Conservation (phyloP, 441 rosid genomes). For the Dalechampia spathulata region DNA sequence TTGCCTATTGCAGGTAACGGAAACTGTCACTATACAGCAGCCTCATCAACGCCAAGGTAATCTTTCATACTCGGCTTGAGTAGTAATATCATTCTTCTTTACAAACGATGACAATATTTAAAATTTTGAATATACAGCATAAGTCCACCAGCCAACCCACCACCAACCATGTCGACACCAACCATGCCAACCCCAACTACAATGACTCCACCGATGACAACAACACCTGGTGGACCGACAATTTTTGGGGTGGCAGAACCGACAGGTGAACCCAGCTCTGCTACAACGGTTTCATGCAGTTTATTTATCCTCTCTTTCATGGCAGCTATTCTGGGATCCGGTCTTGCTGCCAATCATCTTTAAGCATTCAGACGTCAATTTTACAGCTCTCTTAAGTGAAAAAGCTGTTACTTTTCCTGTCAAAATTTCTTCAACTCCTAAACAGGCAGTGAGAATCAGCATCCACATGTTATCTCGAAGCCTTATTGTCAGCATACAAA, state of each 20-base stretch:
- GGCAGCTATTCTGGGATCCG: slow-evolving; percentile 31
- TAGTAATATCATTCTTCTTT: slow-evolving; percentile 8
- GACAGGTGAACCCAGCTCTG: slow-evolving; percentile 74
- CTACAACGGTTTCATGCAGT: slow-evolving; percentile 37
- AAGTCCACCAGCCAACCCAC: slow-evolving; percentile 29
- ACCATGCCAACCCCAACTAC: slow-evolving; percentile 28
- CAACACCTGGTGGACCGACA: slow-evolving; percentile 46
- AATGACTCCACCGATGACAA: slow-evolving; percentile 37
- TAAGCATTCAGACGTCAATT: slow-evolving; percentile 18
- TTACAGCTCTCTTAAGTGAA: slow-evolving; percentile 24
- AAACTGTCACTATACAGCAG: slow-evolving; percentile 57
- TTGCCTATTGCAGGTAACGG: slow-evolving; percentile 58
- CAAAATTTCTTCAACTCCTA: slow-evolving; percentile 20
- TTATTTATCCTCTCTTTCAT: slow-evolving; percentile 34
- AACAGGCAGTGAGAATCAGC: slow-evolving; percentile 30
- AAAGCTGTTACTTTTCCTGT: slow-evolving; percentile 19
- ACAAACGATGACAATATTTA: too few relatives aligned
- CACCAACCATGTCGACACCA: slow-evolving; percentile 35
- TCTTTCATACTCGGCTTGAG: slow-evolving; percentile 16
- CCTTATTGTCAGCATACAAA: slow-evolving; percentile 28
- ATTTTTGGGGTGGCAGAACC: slow-evolving; percentile 70
- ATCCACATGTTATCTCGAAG: slow-evolving; percentile 30
- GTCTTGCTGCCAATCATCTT: slow-evolving; percentile 29
- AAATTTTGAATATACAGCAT: slow-evolving; percentile 43
- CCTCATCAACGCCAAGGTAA: slow-evolving; percentile 61